Percentiles rank a stretch among this genome's conserved stretches.
Conservation (phyloP, 2,329 filamentous ascomycete species). For the Aspergillus melleus region DNA sequence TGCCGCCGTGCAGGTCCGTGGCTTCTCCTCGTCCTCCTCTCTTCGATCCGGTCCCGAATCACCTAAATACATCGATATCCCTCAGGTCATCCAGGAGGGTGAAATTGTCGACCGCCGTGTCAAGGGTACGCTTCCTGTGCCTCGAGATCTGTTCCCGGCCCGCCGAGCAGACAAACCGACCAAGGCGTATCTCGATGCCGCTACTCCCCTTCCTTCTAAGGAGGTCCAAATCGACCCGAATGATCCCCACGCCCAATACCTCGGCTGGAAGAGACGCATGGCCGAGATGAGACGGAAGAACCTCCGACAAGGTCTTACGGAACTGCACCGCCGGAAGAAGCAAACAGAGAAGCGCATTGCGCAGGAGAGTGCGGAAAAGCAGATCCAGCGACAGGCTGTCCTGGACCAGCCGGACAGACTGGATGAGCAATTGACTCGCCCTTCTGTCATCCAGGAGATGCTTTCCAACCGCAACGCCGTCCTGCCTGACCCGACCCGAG, state of each 20-base stretch:
- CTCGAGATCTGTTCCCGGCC: conserved; percentile 73
- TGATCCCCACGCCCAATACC: conserved; percentile 49
- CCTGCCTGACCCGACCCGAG: conserved; percentile 63
- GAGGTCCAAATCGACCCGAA: conserved; percentile 33
- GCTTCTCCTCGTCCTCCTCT: conserved; percentile 39
- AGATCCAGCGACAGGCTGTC: conserved; percentile 51
- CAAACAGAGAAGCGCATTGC: conserved; percentile 38
- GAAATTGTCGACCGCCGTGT: conserved; percentile 50
- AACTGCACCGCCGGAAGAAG: conserved; percentile 68
- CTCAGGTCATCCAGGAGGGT: conserved; percentile 71
- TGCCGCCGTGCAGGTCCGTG: conserved; percentile 40
- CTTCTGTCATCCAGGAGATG: conserved; percentile 61
- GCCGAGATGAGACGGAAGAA: conserved; percentile 70
- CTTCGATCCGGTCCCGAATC: conserved; percentile 67
- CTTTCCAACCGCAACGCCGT: conserved; percentile 51
- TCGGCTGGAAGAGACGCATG: conserved; percentile 70
- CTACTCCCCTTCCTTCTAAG: conserved; percentile 55
- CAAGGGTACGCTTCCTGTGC: conserved; percentile 80
- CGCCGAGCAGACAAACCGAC: conserved; percentile 62
- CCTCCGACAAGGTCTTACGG: conserved; percentile 67
- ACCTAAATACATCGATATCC: conserved; percentile 81
- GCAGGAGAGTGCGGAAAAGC: conserved; percentile 48
- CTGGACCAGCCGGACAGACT: conserved; percentile 67
- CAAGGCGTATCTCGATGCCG: conserved; percentile 60
- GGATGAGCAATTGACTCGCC: conserved; percentile 74